A percentile compares a stretch with the other conserved stretches of the same genome.
phyloP scores from a whole-genome alignment of 768 basidiomycete species.

The Termitomyces heimii region DNA sequence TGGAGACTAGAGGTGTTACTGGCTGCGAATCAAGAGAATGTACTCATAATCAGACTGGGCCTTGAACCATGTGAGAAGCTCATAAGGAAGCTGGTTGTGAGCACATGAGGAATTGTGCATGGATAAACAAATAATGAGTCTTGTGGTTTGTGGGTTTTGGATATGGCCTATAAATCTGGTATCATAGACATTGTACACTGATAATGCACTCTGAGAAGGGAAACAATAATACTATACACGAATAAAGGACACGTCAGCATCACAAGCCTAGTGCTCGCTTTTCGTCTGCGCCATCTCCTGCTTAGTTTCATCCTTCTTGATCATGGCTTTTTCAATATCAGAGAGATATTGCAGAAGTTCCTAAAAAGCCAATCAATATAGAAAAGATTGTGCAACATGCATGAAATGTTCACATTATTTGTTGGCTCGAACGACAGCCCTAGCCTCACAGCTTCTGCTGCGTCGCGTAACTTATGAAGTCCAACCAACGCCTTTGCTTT shows the following conservation, averaged over 20 bases:
- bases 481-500: constrained; percentile 85
- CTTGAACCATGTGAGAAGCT: background rate
- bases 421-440: constrained; percentile 80
- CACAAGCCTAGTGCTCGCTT: constrained; percentile 1
- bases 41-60: background rate
- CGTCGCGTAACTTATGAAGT: constrained; percentile 63
- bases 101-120: too few relatives aligned
- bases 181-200: constrained; percentile 2
- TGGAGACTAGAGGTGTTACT: background rate
- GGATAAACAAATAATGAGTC: background rate
- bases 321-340: constrained; percentile 16
- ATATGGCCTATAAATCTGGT: constrained; percentile 1
- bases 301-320: constrained; percentile 3
- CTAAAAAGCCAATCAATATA: background rate
- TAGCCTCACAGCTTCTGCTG: constrained; percentile 72
- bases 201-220: background rate
- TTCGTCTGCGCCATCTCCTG: background rate
- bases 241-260: background rate
- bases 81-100: background rate
- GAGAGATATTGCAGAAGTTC: constrained; percentile 15
- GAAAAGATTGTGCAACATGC: background rate
- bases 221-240: constrained; percentile 1
- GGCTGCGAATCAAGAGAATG: background rate
- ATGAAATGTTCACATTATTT: constrained; percentile 29
- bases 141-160: background rate